phyloP scores from a whole-genome alignment of 441 rosid species.

The Lagerstroemia fauriei region DNA sequence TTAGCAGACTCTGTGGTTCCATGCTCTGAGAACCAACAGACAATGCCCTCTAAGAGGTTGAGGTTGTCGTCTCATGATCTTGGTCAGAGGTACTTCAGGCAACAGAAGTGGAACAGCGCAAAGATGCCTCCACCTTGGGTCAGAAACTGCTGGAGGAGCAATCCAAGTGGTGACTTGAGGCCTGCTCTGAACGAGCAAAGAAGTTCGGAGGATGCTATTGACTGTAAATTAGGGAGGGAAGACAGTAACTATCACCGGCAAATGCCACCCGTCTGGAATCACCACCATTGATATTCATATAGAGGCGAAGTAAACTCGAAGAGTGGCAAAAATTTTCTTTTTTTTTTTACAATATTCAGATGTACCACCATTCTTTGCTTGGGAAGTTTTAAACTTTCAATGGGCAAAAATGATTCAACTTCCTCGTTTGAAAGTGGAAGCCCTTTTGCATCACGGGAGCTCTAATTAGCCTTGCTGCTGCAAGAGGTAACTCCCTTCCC shows the following conservation, averaged over 20 bases:
- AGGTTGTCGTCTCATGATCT: conserved; percentile 58
- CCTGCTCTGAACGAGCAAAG: background rate
- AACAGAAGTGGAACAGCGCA: conserved; percentile 63
- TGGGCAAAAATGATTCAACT: background rate
- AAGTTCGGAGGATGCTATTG: background rate
- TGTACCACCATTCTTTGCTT: conserved; percentile 7
- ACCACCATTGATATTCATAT: background rate
- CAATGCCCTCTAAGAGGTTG: conserved; percentile 41
- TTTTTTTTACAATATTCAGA: background rate
- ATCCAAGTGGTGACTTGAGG: background rate
- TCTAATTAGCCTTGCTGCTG: background rate
- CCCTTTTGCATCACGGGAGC: background rate
- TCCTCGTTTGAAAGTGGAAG: background rate
- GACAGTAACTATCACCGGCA: background rate
- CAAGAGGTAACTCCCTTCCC: background rate
- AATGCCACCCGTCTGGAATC: background rate
- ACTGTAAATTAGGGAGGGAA: background rate
- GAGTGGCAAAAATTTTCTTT: background rate
- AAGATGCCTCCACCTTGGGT: conserved; percentile 44
- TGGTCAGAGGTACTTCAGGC: conserved; percentile 75
- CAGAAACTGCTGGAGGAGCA: conserved; percentile 10
- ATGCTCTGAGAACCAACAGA: conserved; percentile 36
- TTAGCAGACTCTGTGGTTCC: conserved; percentile 36
- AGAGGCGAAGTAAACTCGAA: background rate
- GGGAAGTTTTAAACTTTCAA: background rate